These are phyloP conservation scores for Puccinia triticina DNA, from an alignment of 1,284 basidiomycete species.

Conservation along the genomic window DNA sequence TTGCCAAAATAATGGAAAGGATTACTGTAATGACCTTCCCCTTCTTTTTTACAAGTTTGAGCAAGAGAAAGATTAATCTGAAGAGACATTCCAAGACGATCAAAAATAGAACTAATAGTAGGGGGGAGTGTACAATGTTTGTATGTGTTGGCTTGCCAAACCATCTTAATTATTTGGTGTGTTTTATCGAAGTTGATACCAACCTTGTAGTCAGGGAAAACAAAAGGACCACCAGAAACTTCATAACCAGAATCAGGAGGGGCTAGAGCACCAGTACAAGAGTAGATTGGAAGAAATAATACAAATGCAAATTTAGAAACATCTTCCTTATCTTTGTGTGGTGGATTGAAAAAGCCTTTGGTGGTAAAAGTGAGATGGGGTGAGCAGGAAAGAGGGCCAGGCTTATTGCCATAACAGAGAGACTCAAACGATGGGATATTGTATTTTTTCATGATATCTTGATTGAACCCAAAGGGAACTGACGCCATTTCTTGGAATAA, in stretches of 20 bases:
- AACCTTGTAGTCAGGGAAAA: background rate
- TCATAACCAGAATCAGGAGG: background rate
- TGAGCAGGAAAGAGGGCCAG: background rate
- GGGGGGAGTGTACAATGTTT: background rate
- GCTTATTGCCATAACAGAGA: background rate
- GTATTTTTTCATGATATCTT: background rate
- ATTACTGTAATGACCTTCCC: background rate
- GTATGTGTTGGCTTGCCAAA: background rate
- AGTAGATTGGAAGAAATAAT: background rate
- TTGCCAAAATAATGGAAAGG: background rate
- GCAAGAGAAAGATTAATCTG: background rate
- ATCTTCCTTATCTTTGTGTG: background rate
- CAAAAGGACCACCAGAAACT: background rate
- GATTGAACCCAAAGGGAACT: background rate
- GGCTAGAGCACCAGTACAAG: background rate
- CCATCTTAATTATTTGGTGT: background rate
- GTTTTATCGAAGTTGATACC: background rate
- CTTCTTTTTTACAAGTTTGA: background rate
- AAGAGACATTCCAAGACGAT: background rate
- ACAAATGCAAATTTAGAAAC: slow-evolving; percentile 2
- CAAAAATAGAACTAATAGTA: background rate
- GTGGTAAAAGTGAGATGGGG: slow-evolving; percentile 1
- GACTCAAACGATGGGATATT: background rate
- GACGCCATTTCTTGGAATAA: background rate
- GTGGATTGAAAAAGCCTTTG: slow-evolving; percentile 1